phyloP scores from a whole-genome alignment of 371 early-diverging fungal species.

The Furculomyces boomerangus region DNA sequence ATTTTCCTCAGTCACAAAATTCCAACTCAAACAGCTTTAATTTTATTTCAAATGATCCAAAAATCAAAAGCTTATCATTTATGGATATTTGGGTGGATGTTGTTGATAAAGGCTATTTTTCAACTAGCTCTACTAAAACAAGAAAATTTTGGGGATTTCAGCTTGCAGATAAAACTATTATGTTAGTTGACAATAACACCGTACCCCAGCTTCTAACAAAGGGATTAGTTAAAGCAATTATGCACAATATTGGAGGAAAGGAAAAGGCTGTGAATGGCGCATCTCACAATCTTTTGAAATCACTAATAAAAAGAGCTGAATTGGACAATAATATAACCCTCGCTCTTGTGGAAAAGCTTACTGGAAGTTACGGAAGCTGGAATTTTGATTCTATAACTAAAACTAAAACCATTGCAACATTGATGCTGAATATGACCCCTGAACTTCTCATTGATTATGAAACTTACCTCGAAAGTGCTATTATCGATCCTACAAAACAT shows the following conservation, averaged over 20 bases:
- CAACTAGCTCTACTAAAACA: conserved; percentile 49
- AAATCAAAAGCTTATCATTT: conserved; percentile 38
- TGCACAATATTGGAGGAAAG: conserved; percentile 40
- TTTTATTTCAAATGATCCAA: neutral
- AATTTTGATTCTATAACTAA: conserved; percentile 51
- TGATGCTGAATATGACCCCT: conserved; percentile 47
- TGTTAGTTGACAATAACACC: conserved; percentile 35
- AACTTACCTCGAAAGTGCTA: conserved; percentile 42
- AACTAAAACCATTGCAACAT: conserved; percentile 54
- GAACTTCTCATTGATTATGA: conserved; percentile 50
- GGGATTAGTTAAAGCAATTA: conserved; percentile 32
- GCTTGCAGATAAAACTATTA: conserved; percentile 41
- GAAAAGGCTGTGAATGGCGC: conserved; percentile 61
- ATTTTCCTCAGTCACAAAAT: conserved; percentile 15
- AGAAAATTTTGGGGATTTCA: conserved; percentile 75
- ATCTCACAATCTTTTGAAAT: conserved; percentile 45
- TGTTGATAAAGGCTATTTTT: conserved; percentile 62
- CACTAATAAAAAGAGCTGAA: neutral
- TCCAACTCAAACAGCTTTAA: neutral
- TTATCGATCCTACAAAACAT: conserved; percentile 25
- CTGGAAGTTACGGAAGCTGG: conserved; percentile 44
- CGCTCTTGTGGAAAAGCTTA: conserved; percentile 34
- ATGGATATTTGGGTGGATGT: conserved; percentile 59
- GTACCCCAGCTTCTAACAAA: conserved; percentile 55
- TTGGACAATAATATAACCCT: conserved; percentile 20